Conservation (phyloP, 768 basidiomycete species). For the Kwoniella newhampshirensis region DNA sequence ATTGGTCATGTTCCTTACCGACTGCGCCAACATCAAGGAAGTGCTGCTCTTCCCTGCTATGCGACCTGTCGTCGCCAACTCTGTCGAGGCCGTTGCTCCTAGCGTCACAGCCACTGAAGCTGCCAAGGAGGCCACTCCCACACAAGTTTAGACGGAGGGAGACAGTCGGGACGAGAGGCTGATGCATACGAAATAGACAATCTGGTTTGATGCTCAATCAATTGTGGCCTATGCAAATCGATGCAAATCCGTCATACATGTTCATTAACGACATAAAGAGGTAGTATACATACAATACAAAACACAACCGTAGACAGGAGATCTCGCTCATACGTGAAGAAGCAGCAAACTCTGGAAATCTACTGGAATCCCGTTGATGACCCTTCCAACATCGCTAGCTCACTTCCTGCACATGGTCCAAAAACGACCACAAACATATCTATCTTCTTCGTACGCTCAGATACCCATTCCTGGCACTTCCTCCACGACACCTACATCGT, state of each 20-base stretch:
- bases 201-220: too few species aligned
- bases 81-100: conserved; percentile 49
- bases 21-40: conserved; percentile 97
- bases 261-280: too few species aligned
- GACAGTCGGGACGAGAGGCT: background rate
- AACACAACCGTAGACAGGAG: too few species aligned
- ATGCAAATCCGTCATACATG: too few species aligned
- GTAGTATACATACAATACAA: too few species aligned
- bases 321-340: too few species aligned
- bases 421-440: background rate
- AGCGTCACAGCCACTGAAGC: conserved; percentile 43
- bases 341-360: too few species aligned
- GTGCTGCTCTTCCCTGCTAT: conserved; percentile 95
- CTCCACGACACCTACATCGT: background rate
- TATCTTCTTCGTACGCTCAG: conserved; percentile 1
- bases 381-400: too few species aligned
- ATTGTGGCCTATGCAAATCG: too few species aligned
- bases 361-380: too few species aligned
- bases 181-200: too few species aligned
- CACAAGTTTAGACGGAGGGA: background rate
- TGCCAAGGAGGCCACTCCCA: conserved; percentile 29
- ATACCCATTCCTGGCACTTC: background rate
- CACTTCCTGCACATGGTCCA: too few species aligned
- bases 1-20: conserved; percentile 96
- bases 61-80: conserved; percentile 66